Conservation (phyloP, 306 rosid species). For the Cicer yamashitae region DNA sequence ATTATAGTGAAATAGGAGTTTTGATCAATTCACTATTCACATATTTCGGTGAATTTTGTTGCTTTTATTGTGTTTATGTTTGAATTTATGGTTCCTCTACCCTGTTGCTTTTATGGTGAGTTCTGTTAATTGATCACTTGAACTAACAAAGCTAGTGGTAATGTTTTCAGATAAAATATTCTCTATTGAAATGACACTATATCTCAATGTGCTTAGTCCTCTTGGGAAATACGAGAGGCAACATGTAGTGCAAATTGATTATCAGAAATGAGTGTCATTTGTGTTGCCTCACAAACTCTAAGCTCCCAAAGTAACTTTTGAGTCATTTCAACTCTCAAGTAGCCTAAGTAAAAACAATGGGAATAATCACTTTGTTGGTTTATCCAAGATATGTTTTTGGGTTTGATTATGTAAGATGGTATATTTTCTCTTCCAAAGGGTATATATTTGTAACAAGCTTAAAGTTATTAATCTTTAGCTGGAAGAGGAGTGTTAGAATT, state of each 20-base stretch:
- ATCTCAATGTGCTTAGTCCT: neutral
- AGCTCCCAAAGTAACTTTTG: neutral
- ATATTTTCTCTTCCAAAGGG: neutral
- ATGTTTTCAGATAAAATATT: neutral
- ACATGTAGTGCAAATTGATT: neutral
- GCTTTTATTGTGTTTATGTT: slow-evolving; percentile 6
- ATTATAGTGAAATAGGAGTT: slow-evolving; percentile 20
- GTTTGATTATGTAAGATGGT: neutral
- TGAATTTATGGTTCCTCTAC: neutral
- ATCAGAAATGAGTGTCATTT: neutral
- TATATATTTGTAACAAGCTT: neutral
- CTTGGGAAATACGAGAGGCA: neutral
- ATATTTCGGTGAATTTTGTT: slow-evolving; percentile 20
- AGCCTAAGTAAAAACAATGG: neutral
- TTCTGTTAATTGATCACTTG: neutral
- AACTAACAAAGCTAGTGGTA: neutral
- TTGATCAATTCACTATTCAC: slow-evolving; percentile 1
- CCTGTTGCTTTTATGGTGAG: no score
- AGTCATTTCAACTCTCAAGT: neutral
- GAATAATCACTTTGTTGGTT: neutral
- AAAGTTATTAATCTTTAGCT: neutral
- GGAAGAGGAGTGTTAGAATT: neutral
- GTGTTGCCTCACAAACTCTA: slow-evolving; percentile 6
- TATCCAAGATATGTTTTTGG: neutral
- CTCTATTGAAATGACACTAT: neutral